Base-by-base conservation (phyloP, 768 basidiomycete genomes). In the Coprinopsis sp. region DNA sequence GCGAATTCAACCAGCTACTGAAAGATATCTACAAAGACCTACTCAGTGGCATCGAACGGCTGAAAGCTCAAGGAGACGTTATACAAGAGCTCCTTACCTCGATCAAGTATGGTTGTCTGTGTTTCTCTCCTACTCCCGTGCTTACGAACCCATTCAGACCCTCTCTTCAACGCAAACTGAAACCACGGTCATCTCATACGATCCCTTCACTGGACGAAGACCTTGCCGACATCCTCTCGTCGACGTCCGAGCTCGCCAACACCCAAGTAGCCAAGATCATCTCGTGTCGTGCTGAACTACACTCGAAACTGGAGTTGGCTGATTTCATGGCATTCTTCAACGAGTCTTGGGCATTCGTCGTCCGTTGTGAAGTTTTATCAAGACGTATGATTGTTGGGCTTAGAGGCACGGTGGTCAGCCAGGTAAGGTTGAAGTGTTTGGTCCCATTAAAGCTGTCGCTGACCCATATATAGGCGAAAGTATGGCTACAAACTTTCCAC, bases 351-450 rank as follows among this genome's bases (percentile, higher is more conserved):
- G 66, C 74, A 21, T 98, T 98, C 55, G 91, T 98, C 7, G 77
- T 96, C 21, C 75, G 74, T 53, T 91, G 89, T 58, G 95, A 99
- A 62, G 78, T 83, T 23, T 71, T 96, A 23, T 90, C 87, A 52
- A 76, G 82, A 44, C 73, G 85, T 54, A 97, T 98, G 91, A 93
- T 97, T 48, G 90, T 97, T 46, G 87, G 91, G 5, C 69, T 98
- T 25, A 72, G 96, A 48, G 94, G 93, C 4, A 87, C 81, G 2
- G 78, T 92, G 41, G 82, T 94, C 34, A 74, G 81, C 44, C 94
- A 95, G 74, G 87, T 87, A 13, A 33, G 66, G 59, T 10, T 4
- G 14, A 29, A 18, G 8, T 4, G 10, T 37, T 21, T 49, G 47
- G 38, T 46, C 24, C 16, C 30, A 16, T 13, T 33, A 12, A 13